Evolutionary conservation across 768 basidiomycete species (phyloP).

Genomic region (Artomyces pyxidatus): DNA sequence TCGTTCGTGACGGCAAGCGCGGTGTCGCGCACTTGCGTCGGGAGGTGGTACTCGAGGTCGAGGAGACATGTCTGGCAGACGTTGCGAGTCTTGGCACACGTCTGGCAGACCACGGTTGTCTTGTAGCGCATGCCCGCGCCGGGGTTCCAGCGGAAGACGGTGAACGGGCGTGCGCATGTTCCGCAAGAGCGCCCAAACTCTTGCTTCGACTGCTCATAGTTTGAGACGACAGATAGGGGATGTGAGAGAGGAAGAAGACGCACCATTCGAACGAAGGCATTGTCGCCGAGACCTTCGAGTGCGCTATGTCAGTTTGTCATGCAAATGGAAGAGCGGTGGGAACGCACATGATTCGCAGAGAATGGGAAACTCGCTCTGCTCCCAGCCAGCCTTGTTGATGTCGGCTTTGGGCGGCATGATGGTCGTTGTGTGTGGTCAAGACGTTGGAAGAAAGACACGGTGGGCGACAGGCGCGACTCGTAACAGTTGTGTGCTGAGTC

Average conservation of each 20-base stretch:
- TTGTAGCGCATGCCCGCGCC: conserved; percentile 91
- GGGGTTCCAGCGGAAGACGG: conserved; percentile 98
- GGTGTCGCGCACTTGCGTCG: conserved; percentile 95
- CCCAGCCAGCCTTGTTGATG: conserved; percentile 92
- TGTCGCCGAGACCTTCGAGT: conserved; percentile 66
- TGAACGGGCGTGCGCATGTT: conserved; percentile 94
- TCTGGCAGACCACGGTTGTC: conserved; percentile 95
- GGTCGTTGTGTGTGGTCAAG: too few relatives aligned
- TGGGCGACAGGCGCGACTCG: too few relatives aligned
- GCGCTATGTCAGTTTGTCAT: not conserved
- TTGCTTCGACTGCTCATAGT: conserved; percentile 74
- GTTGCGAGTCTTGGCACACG: conserved; percentile 93
- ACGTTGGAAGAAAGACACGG: too few relatives aligned
- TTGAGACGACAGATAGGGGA: not conserved
- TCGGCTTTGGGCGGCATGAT: conserved; percentile 77
- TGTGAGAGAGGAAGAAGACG: conserved; percentile 16
- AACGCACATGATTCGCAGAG: conserved; percentile 85
- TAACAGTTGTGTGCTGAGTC: too few relatives aligned
- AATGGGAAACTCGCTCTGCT: conserved; percentile 89
- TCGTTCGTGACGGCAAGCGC: conserved; percentile 79
- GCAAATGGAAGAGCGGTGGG: not conserved
- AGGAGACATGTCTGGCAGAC: conserved; percentile 97
- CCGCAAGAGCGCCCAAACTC: conserved; percentile 94
- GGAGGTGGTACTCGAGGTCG: conserved; percentile 92
- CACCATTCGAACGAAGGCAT: conserved; percentile 94